phyloP scores from a whole-genome alignment of 129 eudicot genomes.

The Lactuca saligna region DNA sequence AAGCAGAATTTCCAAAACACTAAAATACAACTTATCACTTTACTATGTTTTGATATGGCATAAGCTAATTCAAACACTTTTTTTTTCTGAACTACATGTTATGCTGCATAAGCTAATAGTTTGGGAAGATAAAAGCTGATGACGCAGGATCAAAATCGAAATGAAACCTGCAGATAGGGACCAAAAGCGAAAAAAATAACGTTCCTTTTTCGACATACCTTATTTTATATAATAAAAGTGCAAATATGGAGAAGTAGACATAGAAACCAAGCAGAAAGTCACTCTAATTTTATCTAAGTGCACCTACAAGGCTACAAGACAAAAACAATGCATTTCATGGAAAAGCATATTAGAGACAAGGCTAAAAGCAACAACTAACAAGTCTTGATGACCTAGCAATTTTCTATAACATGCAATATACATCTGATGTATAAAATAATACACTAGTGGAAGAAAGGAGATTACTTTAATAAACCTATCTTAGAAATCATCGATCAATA shows the following conservation, averaged over 20 bases:
- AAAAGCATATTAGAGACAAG: background rate
- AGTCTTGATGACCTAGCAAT: background rate
- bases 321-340: background rate
- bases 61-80: too few species aligned
- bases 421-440: slow-evolving; percentile 14
- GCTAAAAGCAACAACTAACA: background rate
- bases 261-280: background rate
- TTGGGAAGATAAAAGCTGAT: background rate
- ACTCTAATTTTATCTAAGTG: background rate
- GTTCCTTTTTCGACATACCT: background rate
- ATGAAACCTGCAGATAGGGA: background rate
- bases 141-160: background rate
- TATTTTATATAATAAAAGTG: background rate
- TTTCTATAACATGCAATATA: background rate
- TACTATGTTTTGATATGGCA: background rate
- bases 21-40: background rate
- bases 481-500: slow-evolving; percentile 19
- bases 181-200: background rate
- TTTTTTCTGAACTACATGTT: too few species aligned
- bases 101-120: background rate
- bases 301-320: too few species aligned
- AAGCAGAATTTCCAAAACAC: too few species aligned
- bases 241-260: background rate
- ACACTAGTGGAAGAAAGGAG: slow-evolving; percentile 20
- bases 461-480: slow-evolving; percentile 7